Conservation (phyloP, 2,329 filamentous ascomycete species). For the Venturia oleaginea region DNA sequence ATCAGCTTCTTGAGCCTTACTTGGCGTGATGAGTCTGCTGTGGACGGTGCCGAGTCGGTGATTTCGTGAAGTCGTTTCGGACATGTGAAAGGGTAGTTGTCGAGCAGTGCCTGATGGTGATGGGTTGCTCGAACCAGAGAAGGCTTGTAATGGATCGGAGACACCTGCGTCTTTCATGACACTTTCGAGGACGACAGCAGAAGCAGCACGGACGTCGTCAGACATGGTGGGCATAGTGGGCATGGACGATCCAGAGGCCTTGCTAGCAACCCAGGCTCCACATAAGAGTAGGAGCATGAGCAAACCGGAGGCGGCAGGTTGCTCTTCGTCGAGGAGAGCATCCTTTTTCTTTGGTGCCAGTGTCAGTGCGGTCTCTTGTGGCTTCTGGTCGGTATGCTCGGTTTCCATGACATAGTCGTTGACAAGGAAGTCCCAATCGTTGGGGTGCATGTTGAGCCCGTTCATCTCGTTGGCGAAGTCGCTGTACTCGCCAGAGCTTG, state of each 20-base stretch:
- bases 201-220: constrained; percentile 70
- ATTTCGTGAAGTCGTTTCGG: constrained; percentile 13
- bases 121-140: constrained; percentile 29
- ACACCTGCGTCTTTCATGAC: constrained; percentile 75
- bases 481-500: constrained; percentile 54
- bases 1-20: constrained; percentile 77
- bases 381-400: constrained; percentile 26
- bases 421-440: constrained; percentile 74
- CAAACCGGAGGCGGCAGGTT: constrained; percentile 67
- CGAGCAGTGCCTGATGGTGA: constrained; percentile 12
- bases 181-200: constrained; percentile 67
- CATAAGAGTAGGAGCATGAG: constrained; percentile 94
- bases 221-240: constrained; percentile 60
- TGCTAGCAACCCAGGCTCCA: constrained; percentile 90
- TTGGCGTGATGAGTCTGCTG: constrained; percentile 46
- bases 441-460: constrained; percentile 66
- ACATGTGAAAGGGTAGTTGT: constrained; percentile 6
- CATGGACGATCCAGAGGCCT: constrained; percentile 59
- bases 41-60: constrained; percentile 33
- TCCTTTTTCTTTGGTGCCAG: constrained; percentile 35
- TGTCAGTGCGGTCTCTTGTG: constrained; percentile 22
- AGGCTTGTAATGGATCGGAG: constrained; percentile 35
- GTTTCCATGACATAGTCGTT: constrained; percentile 69
- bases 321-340: constrained; percentile 30
- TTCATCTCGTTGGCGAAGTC: constrained; percentile 75